These are phyloP conservation scores for Fusarium tricinctum DNA, from an alignment of 2,329 filamentous ascomycete genomes.

Conservation along the genomic window DNA sequence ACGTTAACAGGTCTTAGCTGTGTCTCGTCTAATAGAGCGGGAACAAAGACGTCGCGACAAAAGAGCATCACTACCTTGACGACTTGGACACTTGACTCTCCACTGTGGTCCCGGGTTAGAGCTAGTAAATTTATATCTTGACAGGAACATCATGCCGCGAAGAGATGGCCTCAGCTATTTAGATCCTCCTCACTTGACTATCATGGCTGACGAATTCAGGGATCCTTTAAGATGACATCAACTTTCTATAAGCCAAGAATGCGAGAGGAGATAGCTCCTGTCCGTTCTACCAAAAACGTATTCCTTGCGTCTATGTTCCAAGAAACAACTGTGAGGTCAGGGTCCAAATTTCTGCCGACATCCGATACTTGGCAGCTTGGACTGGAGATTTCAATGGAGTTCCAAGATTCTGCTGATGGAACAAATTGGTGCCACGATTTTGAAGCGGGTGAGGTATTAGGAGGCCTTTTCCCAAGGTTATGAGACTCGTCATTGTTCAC, in stretches of 20 bases:
- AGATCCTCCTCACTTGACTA: constrained; percentile 52
- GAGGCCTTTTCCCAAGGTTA: background rate
- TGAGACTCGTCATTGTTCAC: constrained; percentile 12
- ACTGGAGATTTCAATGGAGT: constrained; percentile 14
- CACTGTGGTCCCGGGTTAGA: constrained; percentile 52
- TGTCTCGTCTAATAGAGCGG: constrained; percentile 12
- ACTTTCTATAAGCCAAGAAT: constrained; percentile 7
- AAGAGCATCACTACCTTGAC: constrained; percentile 53
- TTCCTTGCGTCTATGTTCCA: constrained; percentile 53
- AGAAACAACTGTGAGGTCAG: constrained; percentile 46
- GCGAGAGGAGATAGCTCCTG: constrained; percentile 51
- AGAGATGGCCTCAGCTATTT: constrained; percentile 41
- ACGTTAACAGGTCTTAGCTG: constrained; percentile 56
- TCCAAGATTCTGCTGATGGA: constrained; percentile 19
- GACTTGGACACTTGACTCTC: constrained; percentile 51
- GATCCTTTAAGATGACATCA: constrained; percentile 39
- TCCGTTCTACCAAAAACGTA: constrained; percentile 32
- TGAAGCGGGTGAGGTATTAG: background rate
- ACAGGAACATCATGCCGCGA: constrained; percentile 51
- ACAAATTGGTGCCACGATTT: constrained; percentile 18
- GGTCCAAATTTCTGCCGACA: constrained; percentile 38
- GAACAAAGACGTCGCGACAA: constrained; percentile 55
- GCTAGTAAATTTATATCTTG: constrained; percentile 46
- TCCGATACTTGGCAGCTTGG: constrained; percentile 33
- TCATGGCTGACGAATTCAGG: constrained; percentile 50